Evolutionary conservation across 495 filamentous ascomycete species (phyloP).

Genomic region (Bryoglossum gracile): DNA sequence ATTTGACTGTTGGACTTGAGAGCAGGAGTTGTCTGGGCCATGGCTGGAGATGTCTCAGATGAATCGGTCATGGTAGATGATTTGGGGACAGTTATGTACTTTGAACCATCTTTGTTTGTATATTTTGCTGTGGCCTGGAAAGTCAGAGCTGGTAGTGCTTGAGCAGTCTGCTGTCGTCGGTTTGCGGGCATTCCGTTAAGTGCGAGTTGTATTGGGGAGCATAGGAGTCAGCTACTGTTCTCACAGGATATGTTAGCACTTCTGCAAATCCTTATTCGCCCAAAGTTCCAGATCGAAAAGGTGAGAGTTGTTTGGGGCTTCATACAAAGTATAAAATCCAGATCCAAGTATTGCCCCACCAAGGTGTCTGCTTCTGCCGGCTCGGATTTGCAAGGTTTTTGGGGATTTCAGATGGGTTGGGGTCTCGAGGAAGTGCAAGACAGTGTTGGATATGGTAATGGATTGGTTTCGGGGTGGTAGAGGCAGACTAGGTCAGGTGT

Average conservation of each 20-base stretch:
- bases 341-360: slow-evolving; percentile 22
- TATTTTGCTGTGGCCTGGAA: slow-evolving; percentile 47
- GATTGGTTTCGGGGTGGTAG: slow-evolving; percentile 1
- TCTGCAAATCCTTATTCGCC: background rate
- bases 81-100: slow-evolving; percentile 62
- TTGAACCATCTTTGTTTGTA: slow-evolving; percentile 61
- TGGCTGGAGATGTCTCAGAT: slow-evolving; percentile 33
- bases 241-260: slow-evolving; percentile 9
- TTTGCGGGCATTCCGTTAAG: slow-evolving; percentile 44
- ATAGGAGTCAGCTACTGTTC: slow-evolving; percentile 22
- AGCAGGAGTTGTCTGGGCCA: slow-evolving; percentile 37
- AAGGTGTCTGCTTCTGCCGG: slow-evolving; percentile 18
- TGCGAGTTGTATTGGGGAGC: slow-evolving; percentile 21
- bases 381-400: background rate
- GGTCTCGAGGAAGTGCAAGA: background rate
- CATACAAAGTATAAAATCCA: slow-evolving; percentile 13
- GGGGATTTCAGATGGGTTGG: background rate
- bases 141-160: slow-evolving; percentile 31
- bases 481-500: background rate
- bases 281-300: background rate
- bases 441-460: background rate
- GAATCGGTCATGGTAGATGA: slow-evolving; percentile 42
- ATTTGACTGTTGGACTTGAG: slow-evolving; percentile 23
- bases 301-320: slow-evolving; percentile 10
- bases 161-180: slow-evolving; percentile 36